Conservation (phyloP, 2,329 filamentous ascomycete genomes). For the Xylariaceae sp. region DNA sequence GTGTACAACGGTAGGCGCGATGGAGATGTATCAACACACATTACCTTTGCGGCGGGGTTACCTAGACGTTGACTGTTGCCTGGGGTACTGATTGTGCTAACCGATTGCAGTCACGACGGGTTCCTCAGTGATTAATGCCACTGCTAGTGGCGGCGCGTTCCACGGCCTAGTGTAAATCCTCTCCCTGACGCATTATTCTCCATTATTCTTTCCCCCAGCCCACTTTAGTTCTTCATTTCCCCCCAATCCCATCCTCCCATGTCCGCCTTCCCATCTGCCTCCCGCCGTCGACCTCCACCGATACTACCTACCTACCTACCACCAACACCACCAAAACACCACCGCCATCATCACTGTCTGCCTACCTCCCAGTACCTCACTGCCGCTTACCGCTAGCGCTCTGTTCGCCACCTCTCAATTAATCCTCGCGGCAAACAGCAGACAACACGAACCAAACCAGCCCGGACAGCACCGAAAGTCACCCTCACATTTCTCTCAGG, state of each 20-base stretch:
- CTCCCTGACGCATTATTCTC: constrained; percentile 4
- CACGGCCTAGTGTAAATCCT: background rate
- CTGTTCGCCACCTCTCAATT: background rate
- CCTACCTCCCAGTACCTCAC: background rate
- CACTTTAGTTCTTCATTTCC: constrained; percentile 9
- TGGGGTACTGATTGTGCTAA: no score
- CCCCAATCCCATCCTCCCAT: constrained; percentile 17
- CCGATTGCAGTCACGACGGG: no score
- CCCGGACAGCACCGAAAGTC: background rate
- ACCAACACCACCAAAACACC: constrained; percentile 4
- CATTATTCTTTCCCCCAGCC: background rate
- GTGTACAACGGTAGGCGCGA: no score
- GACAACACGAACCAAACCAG: constrained; percentile 5
- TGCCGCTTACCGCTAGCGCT: background rate
- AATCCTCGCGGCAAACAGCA: background rate
- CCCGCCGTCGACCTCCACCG: constrained; percentile 9
- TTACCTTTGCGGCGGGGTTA: background rate
- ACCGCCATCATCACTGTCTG: constrained; percentile 11
- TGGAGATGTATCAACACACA: no score
- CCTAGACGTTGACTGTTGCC: background rate
- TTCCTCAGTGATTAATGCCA: background rate
- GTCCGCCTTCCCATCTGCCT: constrained; percentile 15
- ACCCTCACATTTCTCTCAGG: background rate
- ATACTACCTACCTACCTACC: constrained; percentile 9
- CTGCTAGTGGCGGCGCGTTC: constrained; percentile 12